phyloP scores from a whole-genome alignment of 2,329 filamentous ascomycete genomes.

The Neofusicoccum sp. region DNA sequence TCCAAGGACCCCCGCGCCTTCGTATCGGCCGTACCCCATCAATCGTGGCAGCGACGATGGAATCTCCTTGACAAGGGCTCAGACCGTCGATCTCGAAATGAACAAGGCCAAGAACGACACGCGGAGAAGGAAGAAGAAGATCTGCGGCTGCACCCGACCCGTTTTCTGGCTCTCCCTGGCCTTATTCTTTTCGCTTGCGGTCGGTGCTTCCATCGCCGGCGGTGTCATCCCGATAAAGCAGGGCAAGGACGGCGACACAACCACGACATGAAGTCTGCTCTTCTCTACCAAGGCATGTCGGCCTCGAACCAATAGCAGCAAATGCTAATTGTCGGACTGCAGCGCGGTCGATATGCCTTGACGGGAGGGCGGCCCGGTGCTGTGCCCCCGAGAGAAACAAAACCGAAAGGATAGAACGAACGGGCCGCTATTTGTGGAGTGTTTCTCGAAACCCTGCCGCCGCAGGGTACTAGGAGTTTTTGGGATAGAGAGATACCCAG shows the following conservation, averaged over 20 bases:
- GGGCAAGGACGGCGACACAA: neutral
- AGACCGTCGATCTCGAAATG: neutral
- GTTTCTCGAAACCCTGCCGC: too few species aligned
- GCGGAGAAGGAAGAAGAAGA: neutral
- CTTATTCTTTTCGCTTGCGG: neutral
- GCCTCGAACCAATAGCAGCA: too few species aligned
- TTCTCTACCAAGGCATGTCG: too few species aligned
- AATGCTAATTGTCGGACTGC: too few species aligned
- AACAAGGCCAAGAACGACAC: neutral
- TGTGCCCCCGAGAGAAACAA: too few species aligned
- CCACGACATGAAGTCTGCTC: too few species aligned
- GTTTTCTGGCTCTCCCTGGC: constrained; percentile 8
- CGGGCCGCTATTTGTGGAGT: too few species aligned
- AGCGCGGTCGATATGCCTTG: too few species aligned
- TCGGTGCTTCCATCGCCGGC: neutral
- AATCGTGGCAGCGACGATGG: neutral
- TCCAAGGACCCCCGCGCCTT: neutral
- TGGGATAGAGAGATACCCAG: too few species aligned
- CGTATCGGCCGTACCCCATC: constrained; percentile 3
- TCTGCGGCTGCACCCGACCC: constrained; percentile 7
- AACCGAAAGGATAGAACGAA: too few species aligned
- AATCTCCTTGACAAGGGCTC: neutral
- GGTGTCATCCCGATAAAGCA: neutral
- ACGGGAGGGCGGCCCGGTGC: too few species aligned
- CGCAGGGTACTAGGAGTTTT: too few species aligned